phyloP scores from a whole-genome alignment of 2,329 filamentous ascomycete species.

The Penicillium hordei region DNA sequence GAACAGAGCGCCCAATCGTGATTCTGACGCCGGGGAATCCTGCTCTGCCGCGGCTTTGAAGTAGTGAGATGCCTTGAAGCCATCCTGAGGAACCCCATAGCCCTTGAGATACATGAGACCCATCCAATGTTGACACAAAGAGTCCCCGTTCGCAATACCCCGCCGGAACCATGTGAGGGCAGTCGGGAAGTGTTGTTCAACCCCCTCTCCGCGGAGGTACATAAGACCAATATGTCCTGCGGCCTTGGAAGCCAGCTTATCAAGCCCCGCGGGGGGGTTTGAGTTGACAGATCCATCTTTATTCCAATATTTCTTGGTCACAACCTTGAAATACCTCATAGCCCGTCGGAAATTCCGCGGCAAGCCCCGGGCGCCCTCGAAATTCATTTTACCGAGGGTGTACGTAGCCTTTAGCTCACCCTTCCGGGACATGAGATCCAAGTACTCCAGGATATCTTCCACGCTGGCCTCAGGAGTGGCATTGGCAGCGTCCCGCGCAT shows the following conservation, averaged over 20 bases:
- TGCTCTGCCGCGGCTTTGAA: conserved; percentile 80
- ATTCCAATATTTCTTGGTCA: conserved; percentile 79
- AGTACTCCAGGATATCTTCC: conserved; percentile 91
- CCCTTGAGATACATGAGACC: conserved; percentile 82
- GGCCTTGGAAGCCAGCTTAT: conserved; percentile 77
- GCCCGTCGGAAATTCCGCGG: conserved; percentile 71
- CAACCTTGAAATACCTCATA: conserved; percentile 75
- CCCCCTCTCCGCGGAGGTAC: conserved; percentile 83
- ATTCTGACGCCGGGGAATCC: conserved; percentile 76
- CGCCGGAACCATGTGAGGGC: conserved; percentile 82
- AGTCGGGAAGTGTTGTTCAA: conserved; percentile 72
- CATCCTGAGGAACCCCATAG: conserved; percentile 68
- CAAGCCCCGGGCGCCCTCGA: conserved; percentile 77
- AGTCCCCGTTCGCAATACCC: conserved; percentile 71
- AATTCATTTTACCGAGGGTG: conserved; percentile 80
- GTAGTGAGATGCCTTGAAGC: conserved; percentile 69
- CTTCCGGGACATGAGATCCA: conserved; percentile 86
- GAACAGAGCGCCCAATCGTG: conserved; percentile 78
- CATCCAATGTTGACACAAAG: conserved; percentile 79
- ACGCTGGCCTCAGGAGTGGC: conserved; percentile 82
- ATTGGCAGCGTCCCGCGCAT: conserved; percentile 72
- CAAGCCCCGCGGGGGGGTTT: conserved; percentile 67
- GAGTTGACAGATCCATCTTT: conserved; percentile 72
- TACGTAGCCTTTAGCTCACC: conserved; percentile 86
- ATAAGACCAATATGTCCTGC: conserved; percentile 86